Evolutionary conservation across 768 basidiomycete genomes (phyloP), one percentile per base, ranked within the genome.

Genomic region (Thelephora aurantiotincta): DNA sequence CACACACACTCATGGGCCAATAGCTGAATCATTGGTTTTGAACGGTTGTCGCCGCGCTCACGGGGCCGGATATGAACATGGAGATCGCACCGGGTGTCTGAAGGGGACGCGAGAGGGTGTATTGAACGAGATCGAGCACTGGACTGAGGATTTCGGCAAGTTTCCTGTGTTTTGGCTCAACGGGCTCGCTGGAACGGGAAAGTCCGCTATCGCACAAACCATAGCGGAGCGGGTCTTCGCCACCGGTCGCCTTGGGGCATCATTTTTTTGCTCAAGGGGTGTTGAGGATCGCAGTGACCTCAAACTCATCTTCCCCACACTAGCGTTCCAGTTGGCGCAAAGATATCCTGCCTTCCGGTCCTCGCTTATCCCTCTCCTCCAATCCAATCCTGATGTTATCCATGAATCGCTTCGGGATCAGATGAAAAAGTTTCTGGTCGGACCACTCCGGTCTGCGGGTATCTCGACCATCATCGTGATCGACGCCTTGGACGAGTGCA

Each of bases 401-500:
- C 33, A 35, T n/a, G 38, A 41, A 14, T 49, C 48, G 16, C 44
- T 20, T 11, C 14, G 23, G 18, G 19, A 20, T 34, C 30, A 46
- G 16, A 34, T 49, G 35, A 19, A n/a, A 22, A 37, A 35, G 16
- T 50, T 63, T 5, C 11, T 61, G n/a, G 19, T 46, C 1, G 26
- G 33, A 20, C 55, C 56, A 5, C 44, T 54, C 12, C 23, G 13
- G 0, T n/a, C n/a, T 9, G 14, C 42, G 6, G 9, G 26, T 4
- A 4, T 35, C 11, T 42, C 45, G 14, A 33, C 62, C 22, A 35
- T 67, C 14, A 49, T 68, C 42, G 55, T 66, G 43, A 52, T 68
- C 18, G 67, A 68, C 50, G 66, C 59, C 2, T 51, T 68, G 22
- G 65, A 68, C 50, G 65, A 68, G 55, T 60, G 65, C 45, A 35